Evolutionary conservation across 2,329 filamentous ascomycete species (phyloP).

Genomic region (Davidsoniella virescens): DNA sequence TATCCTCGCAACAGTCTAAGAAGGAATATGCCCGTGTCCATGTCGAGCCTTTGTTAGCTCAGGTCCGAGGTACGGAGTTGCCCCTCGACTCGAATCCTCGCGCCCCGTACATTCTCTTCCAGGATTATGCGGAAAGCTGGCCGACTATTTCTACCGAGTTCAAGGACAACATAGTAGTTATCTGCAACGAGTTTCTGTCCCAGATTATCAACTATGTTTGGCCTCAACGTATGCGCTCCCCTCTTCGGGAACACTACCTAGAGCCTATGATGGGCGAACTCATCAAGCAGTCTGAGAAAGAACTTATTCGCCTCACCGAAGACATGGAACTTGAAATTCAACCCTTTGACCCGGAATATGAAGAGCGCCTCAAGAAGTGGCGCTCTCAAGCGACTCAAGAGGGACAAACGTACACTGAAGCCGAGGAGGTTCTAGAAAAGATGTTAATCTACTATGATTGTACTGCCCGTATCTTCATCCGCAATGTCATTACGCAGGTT

Average conservation of each 20-base stretch:
- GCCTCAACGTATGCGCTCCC: constrained; percentile 35
- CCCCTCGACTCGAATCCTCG: constrained; percentile 36
- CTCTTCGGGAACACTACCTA: constrained; percentile 31
- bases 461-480: constrained; percentile 34
- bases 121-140: constrained; percentile 37
- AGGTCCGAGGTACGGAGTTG: constrained; percentile 36
- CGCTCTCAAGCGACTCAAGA: constrained; percentile 26
- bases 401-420: constrained; percentile 31
- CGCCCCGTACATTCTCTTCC: constrained; percentile 37
- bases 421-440: constrained; percentile 37
- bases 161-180: constrained; percentile 36
- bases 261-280: constrained; percentile 32
- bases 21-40: constrained; percentile 31
- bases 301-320: constrained; percentile 29
- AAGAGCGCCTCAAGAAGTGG: constrained; percentile 33
- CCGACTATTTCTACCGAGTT: constrained; percentile 35
- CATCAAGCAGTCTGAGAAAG: constrained; percentile 29
- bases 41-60: constrained; percentile 31
- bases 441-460: constrained; percentile 40
- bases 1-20: constrained; percentile 24
- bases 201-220: constrained; percentile 35
- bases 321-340: constrained; percentile 37
- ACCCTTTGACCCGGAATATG: constrained; percentile 37
- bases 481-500: constrained; percentile 36
- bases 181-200: constrained; percentile 36